Percentiles rank a stretch among this genome's conserved stretches.
Evolutionary conservation across 306 rosid genomes (phyloP).

Genomic region (Castanea crenata): DNA sequence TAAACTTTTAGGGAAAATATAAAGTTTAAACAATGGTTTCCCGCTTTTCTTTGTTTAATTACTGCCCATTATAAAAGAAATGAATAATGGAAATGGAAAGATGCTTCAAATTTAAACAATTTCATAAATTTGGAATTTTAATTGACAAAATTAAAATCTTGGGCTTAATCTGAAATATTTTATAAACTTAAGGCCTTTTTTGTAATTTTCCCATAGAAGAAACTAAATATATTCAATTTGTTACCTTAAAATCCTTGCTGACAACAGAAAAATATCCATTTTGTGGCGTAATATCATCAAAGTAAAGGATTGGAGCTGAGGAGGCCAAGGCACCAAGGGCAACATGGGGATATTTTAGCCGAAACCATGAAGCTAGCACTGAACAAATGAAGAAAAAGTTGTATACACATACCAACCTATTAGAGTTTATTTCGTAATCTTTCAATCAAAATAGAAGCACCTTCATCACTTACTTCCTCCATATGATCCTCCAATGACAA

Average conservation of each 20-base stretch:
- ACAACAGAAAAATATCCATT: slow-evolving; percentile 20
- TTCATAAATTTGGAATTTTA: too few species aligned
- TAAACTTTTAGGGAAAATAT: too few species aligned
- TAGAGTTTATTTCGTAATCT: background rate
- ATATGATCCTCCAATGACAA: slow-evolving; percentile 70
- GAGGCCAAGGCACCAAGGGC: slow-evolving; percentile 47
- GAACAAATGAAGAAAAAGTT: background rate
- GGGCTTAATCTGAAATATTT: too few species aligned
- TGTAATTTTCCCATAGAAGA: background rate
- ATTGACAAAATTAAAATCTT: too few species aligned
- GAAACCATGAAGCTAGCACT: slow-evolving; percentile 56
- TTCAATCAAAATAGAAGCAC: background rate
- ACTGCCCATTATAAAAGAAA: too few species aligned
- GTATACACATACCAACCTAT: background rate
- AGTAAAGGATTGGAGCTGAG: slow-evolving; percentile 49
- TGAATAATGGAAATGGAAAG: too few species aligned
- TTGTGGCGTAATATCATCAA: slow-evolving; percentile 36
- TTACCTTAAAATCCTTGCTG: slow-evolving; percentile 35
- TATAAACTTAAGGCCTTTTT: too few species aligned
- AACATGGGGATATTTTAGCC: slow-evolving; percentile 51
- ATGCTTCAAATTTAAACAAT: too few species aligned
- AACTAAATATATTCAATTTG: background rate
- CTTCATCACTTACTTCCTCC: slow-evolving; percentile 58
- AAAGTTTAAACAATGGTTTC: too few species aligned
- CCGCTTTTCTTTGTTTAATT: too few species aligned